These are phyloP conservation scores for Piper betle DNA, from an alignment of 164 flowering plant genomes.

Conservation along the genomic window DNA sequence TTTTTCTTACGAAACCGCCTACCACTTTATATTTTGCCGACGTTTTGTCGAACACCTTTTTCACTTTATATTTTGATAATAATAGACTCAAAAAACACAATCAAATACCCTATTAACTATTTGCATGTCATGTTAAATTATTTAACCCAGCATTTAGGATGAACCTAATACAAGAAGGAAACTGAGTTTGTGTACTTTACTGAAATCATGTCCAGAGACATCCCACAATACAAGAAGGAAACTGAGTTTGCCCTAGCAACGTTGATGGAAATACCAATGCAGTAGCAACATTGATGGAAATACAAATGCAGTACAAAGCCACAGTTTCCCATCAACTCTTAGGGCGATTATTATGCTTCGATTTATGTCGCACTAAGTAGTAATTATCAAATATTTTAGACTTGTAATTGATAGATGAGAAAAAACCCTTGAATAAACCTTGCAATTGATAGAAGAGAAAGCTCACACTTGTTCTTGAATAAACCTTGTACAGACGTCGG, in stretches of 20 bases:
- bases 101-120: not conserved
- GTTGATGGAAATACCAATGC: constrained; percentile 83
- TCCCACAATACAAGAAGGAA: constrained; percentile 39
- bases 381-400: no score
- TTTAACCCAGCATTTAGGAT: not conserved
- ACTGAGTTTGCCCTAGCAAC: constrained; percentile 84
- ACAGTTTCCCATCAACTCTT: constrained; percentile 57
- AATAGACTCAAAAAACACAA: no score
- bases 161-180: not conserved
- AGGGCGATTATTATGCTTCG: constrained; percentile 23
- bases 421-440: no score
- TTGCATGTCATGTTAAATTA: not conserved
- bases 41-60: no score
- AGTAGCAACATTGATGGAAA: constrained; percentile 81
- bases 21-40: no score
- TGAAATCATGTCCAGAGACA: constrained; percentile 64
- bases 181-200: constrained; percentile 74
- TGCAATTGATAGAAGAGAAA: not conserved
- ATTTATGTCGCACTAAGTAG: no score
- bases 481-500: constrained; percentile 29
- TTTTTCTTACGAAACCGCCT: no score
- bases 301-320: constrained; percentile 82
- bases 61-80: no score
- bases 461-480: not conserved
- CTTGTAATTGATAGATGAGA: no score